Evolutionary conservation across 805 yeast genomes (phyloP), one percentile per base, ranked within the genome.

Genomic region (Wickerhamomyces alni): DNA sequence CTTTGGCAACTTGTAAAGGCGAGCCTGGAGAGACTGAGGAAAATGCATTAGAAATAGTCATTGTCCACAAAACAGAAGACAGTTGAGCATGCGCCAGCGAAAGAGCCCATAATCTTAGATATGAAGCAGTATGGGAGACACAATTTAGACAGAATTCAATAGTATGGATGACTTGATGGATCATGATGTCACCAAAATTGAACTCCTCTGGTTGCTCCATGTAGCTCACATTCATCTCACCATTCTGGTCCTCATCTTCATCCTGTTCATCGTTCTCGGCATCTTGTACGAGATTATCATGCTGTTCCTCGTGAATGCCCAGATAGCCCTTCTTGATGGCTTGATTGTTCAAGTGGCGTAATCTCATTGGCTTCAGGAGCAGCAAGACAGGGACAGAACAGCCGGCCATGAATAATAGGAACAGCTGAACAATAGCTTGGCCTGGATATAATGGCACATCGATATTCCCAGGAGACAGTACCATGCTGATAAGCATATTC

Each of bases 121-220:
- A 91, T 0, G 98, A 91, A 1, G 99, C 99, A 2, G 99, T 91
- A 62, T 91, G 99, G n/a, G 96, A 87, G 25, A 91, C 96, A 70
- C 96, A 86, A 65, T 93, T 93, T 58, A 91, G 73, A 58, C 99
- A 91, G 66, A 93, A 91, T 70, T 91, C 99, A 59, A 91, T 91
- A 10, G 99, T 93, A 63, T 93, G 97, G 52, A 91, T 91, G 18
- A 91, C 95, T 65, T 91, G 99, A 63, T 91, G 96, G 52, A 91
- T 91, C 82, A 91, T 83, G 26, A 93, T 77, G 55, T 91, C 99
- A 35, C 97, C 97, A 59, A 91, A 86, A 45, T 81, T 75, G 54
- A 80, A 82, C 33, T 66, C 80, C 29, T 69, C 76, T 44, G 70
- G 72, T 39, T 65, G 75, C 37, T 68, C 77, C 31, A 66, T 74